A percentile compares a stretch with the other conserved stretches of the same genome.
Conservation (phyloP, 305 asterid genomes). For the Euphrasia arctica region DNA sequence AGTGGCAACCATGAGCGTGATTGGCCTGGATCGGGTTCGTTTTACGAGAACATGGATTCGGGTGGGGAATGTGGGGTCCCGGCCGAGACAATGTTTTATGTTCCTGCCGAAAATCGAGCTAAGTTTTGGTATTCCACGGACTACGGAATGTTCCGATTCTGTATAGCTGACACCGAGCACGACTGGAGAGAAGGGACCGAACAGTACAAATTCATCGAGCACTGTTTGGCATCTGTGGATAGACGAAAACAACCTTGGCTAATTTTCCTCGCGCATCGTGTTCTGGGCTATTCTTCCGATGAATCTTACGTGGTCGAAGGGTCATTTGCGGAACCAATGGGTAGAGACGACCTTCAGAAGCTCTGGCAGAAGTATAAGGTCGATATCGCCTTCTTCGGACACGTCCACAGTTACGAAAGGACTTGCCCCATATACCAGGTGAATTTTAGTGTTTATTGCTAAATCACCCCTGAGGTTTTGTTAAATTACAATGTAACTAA, state of each 20-base stretch:
- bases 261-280: constrained; percentile 83
- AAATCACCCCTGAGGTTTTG: neutral
- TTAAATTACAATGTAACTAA: neutral
- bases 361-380: constrained; percentile 98
- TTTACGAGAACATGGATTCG: constrained; percentile 70
- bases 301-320: constrained; percentile 59
- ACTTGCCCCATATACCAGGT: constrained; percentile 87
- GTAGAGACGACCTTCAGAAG: constrained; percentile 82
- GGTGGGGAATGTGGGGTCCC: constrained; percentile 97
- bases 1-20: constrained; percentile 99
- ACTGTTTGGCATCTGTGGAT: constrained; percentile 82
- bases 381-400: constrained; percentile 87
- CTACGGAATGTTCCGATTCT: constrained; percentile 96
- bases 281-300: constrained; percentile 78
- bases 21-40: constrained; percentile 95
- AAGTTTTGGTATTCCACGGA: constrained; percentile 93
- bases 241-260: constrained; percentile 96
- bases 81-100: constrained; percentile 74
- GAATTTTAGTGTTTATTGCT: neutral
- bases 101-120: constrained; percentile 89
- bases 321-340: constrained; percentile 93
- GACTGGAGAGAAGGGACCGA: constrained; percentile 97
- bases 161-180: constrained; percentile 89
- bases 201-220: constrained; percentile 80
- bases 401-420: constrained; percentile 77